Base-by-base conservation (phyloP, 148 eudicot genomes). In the Amaranthus palmeri region DNA sequence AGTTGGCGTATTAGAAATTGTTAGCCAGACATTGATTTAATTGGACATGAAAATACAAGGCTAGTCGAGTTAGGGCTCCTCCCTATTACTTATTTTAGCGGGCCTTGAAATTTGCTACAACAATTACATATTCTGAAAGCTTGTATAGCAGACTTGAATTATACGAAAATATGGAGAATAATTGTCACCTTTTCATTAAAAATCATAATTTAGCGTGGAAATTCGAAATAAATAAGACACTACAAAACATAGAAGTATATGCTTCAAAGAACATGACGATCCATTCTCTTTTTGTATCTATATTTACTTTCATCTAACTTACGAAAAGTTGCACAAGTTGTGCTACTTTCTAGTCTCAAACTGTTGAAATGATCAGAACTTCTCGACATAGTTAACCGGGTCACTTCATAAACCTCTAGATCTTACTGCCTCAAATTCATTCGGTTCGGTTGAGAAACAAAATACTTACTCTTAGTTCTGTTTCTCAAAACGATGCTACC, bases 251-350 rank as follows among this genome's bases (percentile, higher is more conserved):
- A 9, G 47, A 43, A 12, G 51, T 49, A 51, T 66, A 54, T 51
- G 72, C 41, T 13, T 82, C 53, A 82, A 49, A 78, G 40, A 48
- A 71, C 65, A 64, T 62, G 78, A 68, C 68, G 76, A 15, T 63
- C 81, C 72, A 54, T 84, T 67, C 72, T 67, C 78, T 78, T 85
- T 64, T 85, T 67, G 55, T 74, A 75, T 66, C 66, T 80, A 84
- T 47, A 77, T 79, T 81, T 86, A 76, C 71, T 81, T 74, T 86
- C 89, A 69, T 86, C 86, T 2, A 90, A 89, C 72, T 81, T 84
- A 55, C 86, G 59, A 71, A 54, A 77, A 68, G 72, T 80, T 68
- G 70, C 72, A 58, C 79, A 74, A 6, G 72, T 45, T 14, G 79
- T 58, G 58, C 72, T 75, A 69, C 70, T 77, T 41, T 77, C 81